Percentiles rank a stretch among this genome's conserved stretches.
Conservation (phyloP, 1,284 basidiomycete genomes). For the Austropuccinia psidii region DNA sequence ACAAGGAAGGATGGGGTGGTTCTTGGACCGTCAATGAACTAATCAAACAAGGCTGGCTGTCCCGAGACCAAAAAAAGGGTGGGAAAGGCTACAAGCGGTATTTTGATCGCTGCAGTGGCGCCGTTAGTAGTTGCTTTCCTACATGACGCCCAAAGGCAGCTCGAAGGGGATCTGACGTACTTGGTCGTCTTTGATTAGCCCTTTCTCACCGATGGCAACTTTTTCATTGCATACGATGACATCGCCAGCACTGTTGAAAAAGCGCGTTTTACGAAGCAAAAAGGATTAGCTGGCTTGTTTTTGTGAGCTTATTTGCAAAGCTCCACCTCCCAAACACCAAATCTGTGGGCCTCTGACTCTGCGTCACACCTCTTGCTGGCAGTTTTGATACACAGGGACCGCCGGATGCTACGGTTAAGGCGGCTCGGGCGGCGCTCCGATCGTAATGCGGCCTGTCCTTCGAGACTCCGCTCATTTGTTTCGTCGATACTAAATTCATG, state of each 20-base stretch:
- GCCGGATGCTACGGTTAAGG: not conserved
- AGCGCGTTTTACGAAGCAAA: constrained; percentile 11
- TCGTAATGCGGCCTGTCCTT: too few relatives aligned
- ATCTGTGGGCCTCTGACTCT: not conserved
- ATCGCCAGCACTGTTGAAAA: constrained; percentile 1
- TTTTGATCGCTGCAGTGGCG: constrained; percentile 27
- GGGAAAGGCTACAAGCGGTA: constrained; percentile 28
- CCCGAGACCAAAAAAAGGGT: constrained; percentile 19
- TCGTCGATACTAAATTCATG: too few relatives aligned
- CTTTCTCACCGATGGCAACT: constrained; percentile 32
- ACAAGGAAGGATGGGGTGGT: not conserved
- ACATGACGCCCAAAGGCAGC: not conserved
- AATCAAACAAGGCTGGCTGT: constrained; percentile 11
- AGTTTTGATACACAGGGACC: constrained; percentile 29
- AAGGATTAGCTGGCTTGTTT: constrained; percentile 2
- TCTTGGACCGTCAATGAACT: constrained; percentile 15
- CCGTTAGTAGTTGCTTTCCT: not conserved
- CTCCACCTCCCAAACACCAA: not conserved
- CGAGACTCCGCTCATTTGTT: too few relatives aligned
- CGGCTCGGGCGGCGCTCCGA: not conserved
- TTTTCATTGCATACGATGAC: constrained; percentile 34
- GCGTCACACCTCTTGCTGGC: not conserved
- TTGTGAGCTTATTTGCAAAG: not conserved
- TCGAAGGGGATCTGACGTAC: not conserved
- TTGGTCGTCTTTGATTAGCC: not conserved